A percentile compares a stretch with the other conserved stretches of the same genome.
Evolutionary conservation across 495 filamentous ascomycete genomes (phyloP).

Genomic region (Beverwykella pulmonaria): DNA sequence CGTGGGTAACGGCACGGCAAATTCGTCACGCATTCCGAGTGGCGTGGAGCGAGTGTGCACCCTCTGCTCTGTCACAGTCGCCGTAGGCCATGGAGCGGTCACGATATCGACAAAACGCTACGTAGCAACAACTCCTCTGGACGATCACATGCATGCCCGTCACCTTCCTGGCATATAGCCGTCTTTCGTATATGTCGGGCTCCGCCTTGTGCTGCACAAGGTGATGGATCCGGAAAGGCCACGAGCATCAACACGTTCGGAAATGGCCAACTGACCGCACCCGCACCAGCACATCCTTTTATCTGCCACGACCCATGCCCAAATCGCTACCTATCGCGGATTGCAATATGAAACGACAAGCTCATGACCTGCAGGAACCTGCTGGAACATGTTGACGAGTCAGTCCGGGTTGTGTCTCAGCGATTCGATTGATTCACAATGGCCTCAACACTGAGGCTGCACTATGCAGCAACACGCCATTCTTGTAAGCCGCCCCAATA

Average conservation of each 20-base stretch:
- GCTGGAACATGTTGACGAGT: conserved; percentile 19
- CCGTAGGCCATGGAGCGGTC: conserved; percentile 15
- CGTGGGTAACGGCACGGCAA: not conserved
- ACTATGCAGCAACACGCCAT: conserved; percentile 2
- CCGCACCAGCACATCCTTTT: conserved; percentile 23
- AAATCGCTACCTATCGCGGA: conserved; percentile 12
- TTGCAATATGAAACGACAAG: conserved; percentile 11
- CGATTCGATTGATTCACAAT: not conserved
- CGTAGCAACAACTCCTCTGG: not conserved
- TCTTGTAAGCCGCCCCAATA: not conserved
- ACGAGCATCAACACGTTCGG: not conserved
- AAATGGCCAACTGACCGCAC: conserved; percentile 10
- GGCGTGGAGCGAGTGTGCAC: not conserved
- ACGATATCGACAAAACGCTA: conserved; percentile 1
- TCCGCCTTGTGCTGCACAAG: conserved; percentile 9
- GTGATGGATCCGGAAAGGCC: conserved; percentile 24
- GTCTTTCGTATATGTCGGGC: conserved; percentile 5
- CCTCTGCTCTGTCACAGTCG: not conserved
- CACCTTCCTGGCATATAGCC: conserved; percentile 20
- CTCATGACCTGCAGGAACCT: conserved; percentile 38
- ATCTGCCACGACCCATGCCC: not conserved
- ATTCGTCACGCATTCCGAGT: not conserved
- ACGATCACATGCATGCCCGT: conserved; percentile 33
- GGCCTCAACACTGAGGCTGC: conserved; percentile 18
- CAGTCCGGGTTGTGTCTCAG: conserved; percentile 17